Percentiles rank a stretch among this genome's conserved stretches.
These are phyloP conservation scores for Aspergillus nidulans DNA, from an alignment of 495 filamentous ascomycete genomes.

Conservation along the genomic window DNA sequence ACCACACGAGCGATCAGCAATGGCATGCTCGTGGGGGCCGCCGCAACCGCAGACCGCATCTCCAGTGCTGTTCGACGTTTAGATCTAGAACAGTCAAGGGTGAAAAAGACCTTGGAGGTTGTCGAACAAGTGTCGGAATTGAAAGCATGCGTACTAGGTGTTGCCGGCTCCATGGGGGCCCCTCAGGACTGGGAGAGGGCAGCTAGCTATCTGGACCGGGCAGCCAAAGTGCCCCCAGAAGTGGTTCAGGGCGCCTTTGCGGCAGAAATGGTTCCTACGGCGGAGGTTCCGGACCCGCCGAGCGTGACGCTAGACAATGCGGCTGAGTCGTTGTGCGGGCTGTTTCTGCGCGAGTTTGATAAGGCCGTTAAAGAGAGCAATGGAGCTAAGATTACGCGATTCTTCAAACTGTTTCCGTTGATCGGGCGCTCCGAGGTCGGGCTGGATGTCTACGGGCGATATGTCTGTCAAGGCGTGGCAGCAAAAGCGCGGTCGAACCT, in stretches of 20 bases:
- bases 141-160: conserved; percentile 92
- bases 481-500: conserved; percentile 74
- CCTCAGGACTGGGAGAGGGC: conserved; percentile 98
- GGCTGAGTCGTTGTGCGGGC: conserved; percentile 75
- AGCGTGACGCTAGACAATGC: conserved; percentile 82
- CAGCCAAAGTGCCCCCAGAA: conserved; percentile 69
- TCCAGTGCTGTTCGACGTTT: conserved; percentile 78
- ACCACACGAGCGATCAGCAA: conserved; percentile 79
- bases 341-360: conserved; percentile 94
- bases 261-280: conserved; percentile 86
- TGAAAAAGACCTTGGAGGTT: conserved; percentile 83
- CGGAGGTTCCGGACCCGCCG: conserved; percentile 90
- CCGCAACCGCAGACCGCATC: conserved; percentile 80
- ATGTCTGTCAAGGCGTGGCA: conserved; percentile 92
- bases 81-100: conserved; percentile 84
- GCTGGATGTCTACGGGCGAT: conserved; percentile 88
- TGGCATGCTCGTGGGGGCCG: conserved; percentile 79
- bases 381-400: conserved; percentile 82
- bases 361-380: conserved; percentile 83
- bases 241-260: conserved; percentile 86
- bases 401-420: conserved; percentile 96
- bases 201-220: conserved; percentile 80
- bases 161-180: conserved; percentile 92
- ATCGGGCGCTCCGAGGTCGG: conserved; percentile 88
- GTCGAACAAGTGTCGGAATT: conserved; percentile 96